phyloP scores from a whole-genome alignment of 257 asterid genomes.

The Solanum pinnatisectum region DNA sequence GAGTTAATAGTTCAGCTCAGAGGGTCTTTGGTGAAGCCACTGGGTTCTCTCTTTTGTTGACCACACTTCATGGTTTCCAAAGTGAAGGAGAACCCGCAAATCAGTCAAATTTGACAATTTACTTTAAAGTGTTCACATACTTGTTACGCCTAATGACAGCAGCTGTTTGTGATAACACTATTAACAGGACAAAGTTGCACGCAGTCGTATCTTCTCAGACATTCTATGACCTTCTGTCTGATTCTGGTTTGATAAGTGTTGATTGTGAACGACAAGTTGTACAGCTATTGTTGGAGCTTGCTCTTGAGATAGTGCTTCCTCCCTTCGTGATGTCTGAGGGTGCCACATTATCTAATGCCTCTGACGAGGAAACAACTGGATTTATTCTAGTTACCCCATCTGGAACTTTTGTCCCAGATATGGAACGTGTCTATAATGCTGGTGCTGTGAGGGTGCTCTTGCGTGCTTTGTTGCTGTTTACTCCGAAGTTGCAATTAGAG shows the following conservation, averaged over 20 bases:
- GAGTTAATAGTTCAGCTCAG: conserved; percentile 73
- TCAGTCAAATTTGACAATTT: conserved; percentile 25
- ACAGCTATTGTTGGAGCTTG: conserved; percentile 85
- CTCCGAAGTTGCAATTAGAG: conserved; percentile 94
- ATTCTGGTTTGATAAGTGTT: conserved; percentile 80
- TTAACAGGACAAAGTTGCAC: conserved; percentile 74
- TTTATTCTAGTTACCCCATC: conserved; percentile 55
- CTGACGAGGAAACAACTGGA: conserved; percentile 46
- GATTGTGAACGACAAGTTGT: conserved; percentile 90
- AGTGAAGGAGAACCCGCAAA: conserved; percentile 44
- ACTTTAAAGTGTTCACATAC: conserved; percentile 66
- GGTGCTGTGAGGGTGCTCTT: conserved; percentile 81
- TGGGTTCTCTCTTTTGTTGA: conserved; percentile 86
- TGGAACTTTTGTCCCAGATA: conserved; percentile 61
- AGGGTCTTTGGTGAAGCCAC: conserved; percentile 98
- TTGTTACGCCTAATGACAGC: conserved; percentile 80
- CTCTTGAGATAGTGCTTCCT: conserved; percentile 82
- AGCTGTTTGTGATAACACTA: conserved; percentile 76
- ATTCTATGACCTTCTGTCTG: conserved; percentile 79
- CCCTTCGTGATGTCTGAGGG: conserved; percentile 65
- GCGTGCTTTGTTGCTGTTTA: conserved; percentile 72
- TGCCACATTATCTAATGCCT: conserved; percentile 22
- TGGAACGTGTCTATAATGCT: conserved; percentile 82
- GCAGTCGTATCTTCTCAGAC: conserved; percentile 63
- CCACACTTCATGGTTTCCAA: conserved; percentile 84